Conservation (phyloP, 2,329 filamentous ascomycete species). For the Pseudocercospora pini-densiflorae region DNA sequence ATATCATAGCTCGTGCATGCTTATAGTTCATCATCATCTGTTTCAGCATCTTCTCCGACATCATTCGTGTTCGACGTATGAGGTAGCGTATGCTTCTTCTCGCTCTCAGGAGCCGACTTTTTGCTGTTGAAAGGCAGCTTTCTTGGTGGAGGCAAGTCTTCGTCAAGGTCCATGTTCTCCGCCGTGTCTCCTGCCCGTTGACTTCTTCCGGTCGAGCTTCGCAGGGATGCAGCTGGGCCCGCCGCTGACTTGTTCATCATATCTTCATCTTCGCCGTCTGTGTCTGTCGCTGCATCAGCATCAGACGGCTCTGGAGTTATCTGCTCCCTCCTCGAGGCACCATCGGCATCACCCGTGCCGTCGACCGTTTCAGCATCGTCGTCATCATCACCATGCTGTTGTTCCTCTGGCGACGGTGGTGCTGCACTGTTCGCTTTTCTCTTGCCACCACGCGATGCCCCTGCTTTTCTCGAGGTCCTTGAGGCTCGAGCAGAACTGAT, state of each 20-base stretch:
- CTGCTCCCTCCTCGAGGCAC: slow-evolving; percentile 16
- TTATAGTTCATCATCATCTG: slow-evolving; percentile 42
- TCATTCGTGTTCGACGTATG: slow-evolving; percentile 14
- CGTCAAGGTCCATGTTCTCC: slow-evolving; percentile 21
- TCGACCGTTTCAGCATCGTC: slow-evolving; percentile 35
- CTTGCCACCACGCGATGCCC: slow-evolving; percentile 37
- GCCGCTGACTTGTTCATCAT: background rate
- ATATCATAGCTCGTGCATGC: background rate
- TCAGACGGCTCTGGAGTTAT: slow-evolving; percentile 20
- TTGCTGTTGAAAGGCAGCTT: slow-evolving; percentile 29
- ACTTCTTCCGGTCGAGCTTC: slow-evolving; percentile 8
- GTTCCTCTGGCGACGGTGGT: slow-evolving; percentile 48
- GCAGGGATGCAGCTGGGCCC: slow-evolving; percentile 4
- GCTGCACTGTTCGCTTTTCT: slow-evolving; percentile 40
- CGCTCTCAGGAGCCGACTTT: slow-evolving; percentile 14
- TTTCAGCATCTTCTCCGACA: slow-evolving; percentile 38
- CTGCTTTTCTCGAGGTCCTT: slow-evolving; percentile 28
- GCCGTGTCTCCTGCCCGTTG: background rate
- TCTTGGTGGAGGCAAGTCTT: slow-evolving; percentile 27
- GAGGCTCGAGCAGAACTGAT: slow-evolving; percentile 21
- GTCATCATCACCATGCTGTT: slow-evolving; percentile 45
- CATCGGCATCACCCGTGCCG: slow-evolving; percentile 33
- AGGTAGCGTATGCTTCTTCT: slow-evolving; percentile 20
- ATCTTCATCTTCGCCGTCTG: slow-evolving; percentile 21
- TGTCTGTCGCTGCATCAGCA: slow-evolving; percentile 9